A percentile compares a stretch with the other conserved stretches of the same genome.
phyloP scores from a whole-genome alignment of 1,284 basidiomycete species.

The Pseudozyma thailandica region DNA sequence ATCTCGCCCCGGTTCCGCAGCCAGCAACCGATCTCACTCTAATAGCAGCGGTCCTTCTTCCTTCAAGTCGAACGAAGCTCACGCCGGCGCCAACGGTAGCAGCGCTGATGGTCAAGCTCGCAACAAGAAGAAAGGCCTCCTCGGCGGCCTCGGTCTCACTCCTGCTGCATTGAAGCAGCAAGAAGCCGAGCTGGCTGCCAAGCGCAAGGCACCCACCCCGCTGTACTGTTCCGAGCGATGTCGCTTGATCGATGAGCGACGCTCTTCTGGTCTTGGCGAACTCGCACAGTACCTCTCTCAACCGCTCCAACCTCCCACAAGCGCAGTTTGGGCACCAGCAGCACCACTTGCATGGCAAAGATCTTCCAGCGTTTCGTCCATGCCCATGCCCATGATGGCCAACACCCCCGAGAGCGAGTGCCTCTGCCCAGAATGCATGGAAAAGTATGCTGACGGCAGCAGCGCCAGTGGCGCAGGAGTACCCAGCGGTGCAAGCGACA shows the following conservation, averaged over 20 bases:
- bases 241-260: constrained; percentile 56
- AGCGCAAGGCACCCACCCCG: constrained; percentile 44
- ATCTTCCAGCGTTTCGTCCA: constrained; percentile 35
- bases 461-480: constrained; percentile 51
- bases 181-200: constrained; percentile 41
- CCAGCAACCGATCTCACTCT: constrained; percentile 44
- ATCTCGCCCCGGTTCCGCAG: constrained; percentile 39
- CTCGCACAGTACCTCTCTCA: constrained; percentile 51
- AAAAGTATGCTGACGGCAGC: constrained; percentile 48
- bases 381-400: constrained; percentile 18
- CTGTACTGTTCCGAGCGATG: constrained; percentile 64
- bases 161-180: constrained; percentile 52
- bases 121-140: constrained; percentile 46
- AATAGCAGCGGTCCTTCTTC: constrained; percentile 45
- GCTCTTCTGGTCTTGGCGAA: constrained; percentile 51
- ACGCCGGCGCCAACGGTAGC: constrained; percentile 9
- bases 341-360: constrained; percentile 16
- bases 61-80: constrained; percentile 45
- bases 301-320: constrained; percentile 30
- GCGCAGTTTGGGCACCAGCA: constrained; percentile 23
- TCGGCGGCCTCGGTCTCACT: constrained; percentile 50
- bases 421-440: constrained; percentile 56
- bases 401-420: constrained; percentile 59
- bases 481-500: constrained; percentile 62
- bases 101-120: constrained; percentile 16